A percentile compares a stretch with the other conserved stretches of the same genome.
Conservation (phyloP, 2,329 filamentous ascomycete species). For the Pezicula neosporulosa region DNA sequence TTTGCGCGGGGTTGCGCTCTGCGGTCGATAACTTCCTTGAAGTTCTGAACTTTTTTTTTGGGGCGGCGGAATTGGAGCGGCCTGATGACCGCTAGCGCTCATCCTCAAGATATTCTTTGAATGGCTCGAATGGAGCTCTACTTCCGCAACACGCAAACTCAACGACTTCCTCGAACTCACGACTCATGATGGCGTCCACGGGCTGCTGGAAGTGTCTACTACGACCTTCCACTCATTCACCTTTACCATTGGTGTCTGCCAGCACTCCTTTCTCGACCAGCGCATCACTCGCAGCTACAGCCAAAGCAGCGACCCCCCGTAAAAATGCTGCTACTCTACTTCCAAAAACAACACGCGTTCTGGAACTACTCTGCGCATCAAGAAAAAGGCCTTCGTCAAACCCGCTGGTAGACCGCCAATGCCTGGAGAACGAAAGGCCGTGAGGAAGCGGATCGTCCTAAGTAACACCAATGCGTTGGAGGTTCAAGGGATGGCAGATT, state of each 20-base stretch:
- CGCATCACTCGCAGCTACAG: slow-evolving; percentile 22
- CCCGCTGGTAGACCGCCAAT: slow-evolving; percentile 49
- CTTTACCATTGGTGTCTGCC: slow-evolving; percentile 38
- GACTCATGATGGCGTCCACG: slow-evolving; percentile 47
- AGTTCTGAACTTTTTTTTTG: slow-evolving; percentile 1
- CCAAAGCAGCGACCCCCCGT: slow-evolving; percentile 16
- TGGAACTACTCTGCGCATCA: slow-evolving; percentile 25
- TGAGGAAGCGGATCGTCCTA: slow-evolving; percentile 84
- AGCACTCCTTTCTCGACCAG: slow-evolving; percentile 27
- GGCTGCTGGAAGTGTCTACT: slow-evolving; percentile 58
- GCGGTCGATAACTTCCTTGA: not conserved
- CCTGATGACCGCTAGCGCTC: slow-evolving; percentile 7
- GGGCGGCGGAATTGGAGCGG: slow-evolving; percentile 7
- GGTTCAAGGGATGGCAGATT: slow-evolving; percentile 62
- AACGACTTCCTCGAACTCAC: not conserved
- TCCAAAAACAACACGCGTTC: slow-evolving; percentile 7
- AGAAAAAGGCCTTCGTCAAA: slow-evolving; percentile 42
- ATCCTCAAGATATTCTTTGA: not conserved
- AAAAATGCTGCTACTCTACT: slow-evolving; percentile 8
- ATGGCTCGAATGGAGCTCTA: not conserved
- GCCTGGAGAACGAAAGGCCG: slow-evolving; percentile 79
- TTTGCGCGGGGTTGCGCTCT: not conserved
- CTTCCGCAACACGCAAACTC: not conserved
- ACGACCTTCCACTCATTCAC: slow-evolving; percentile 37
- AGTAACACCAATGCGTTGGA: slow-evolving; percentile 91